Base-by-base conservation (phyloP, 2,329 filamentous ascomycete species). In the Chaetomium sp. region DNA sequence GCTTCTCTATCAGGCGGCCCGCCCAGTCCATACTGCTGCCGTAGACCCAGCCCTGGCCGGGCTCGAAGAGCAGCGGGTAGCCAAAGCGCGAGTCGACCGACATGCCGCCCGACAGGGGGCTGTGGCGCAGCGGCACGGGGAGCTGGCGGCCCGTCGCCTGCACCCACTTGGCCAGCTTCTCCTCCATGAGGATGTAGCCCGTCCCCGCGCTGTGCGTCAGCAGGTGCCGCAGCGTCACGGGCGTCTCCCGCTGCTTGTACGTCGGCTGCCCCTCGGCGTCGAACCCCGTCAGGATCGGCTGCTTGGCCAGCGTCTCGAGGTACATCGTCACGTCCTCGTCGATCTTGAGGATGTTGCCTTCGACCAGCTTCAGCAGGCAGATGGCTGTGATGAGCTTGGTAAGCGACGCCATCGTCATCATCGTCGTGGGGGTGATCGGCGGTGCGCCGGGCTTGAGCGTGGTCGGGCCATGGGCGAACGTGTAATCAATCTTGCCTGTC, bases 141-240 rank as follows among this genome's bases (percentile, higher is more conserved):
- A 70, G 69, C 0, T 71, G 73, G 21, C 75, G 75, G 49, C 76
- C 77, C 5, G 73, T 69, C 5, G 71, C 72, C 23, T 71, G 60
- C 4, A 78, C 76, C 81, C 81, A 85, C 16, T 73, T 74, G 0
- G 67, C 60, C 1, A 81, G 71, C 8, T 76, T 72, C 0, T 79
- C 76, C 57, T 81, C 75, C n/a, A 74, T 70, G 13, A 75, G 45
- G 51, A 82, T 80, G 70, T 84, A 84, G 5, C 68, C 70, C 0
- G 75, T 66, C 1, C 83, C 83, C 0, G 78, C 75, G 31, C 77
- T 78, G 68, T 85, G 82, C 1, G 78, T 80, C 4, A 85, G 74
- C 2, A 85, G 74, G 47, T 79, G 77, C n/a, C 76, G 73, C 5
- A 83, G 72, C 4, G 80, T 83, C 59, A 85, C 78, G 16, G 75